A percentile compares a stretch with the other conserved stretches of the same genome.
Conservation (phyloP, 2,329 filamentous ascomycete genomes). For the Talaromyces sp. region DNA sequence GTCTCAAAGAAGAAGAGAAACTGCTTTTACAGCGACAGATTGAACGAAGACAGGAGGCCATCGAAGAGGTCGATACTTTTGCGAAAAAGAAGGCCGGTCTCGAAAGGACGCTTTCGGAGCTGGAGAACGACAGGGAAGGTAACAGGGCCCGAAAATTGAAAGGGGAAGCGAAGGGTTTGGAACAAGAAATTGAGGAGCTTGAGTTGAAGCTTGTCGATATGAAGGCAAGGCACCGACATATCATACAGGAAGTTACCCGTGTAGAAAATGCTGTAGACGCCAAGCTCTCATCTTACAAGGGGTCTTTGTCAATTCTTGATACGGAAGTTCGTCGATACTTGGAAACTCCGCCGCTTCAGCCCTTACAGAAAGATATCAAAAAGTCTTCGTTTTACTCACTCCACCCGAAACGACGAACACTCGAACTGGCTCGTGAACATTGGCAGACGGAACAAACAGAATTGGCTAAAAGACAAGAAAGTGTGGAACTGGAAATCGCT, state of each 20-base stretch:
- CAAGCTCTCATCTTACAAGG: conserved; percentile 56
- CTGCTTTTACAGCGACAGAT: conserved; percentile 47
- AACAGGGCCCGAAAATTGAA: conserved; percentile 45
- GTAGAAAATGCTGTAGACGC: conserved; percentile 57
- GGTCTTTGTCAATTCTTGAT: conserved; percentile 54
- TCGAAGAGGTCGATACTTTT: conserved; percentile 52
- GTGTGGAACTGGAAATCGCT: conserved; percentile 51
- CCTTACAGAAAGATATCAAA: conserved; percentile 30
- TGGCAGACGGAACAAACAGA: conserved; percentile 50
- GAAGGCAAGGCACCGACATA: conserved; percentile 51
- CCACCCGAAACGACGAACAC: conserved; percentile 55
- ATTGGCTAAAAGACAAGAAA: conserved; percentile 43
- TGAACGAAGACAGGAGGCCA: conserved; percentile 43
- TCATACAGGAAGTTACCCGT: conserved; percentile 52
- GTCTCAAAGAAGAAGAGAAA: conserved; percentile 56
- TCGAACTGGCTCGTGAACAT: conserved; percentile 58
- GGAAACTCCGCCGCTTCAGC: conserved; percentile 42
- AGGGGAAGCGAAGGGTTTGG: conserved; percentile 50
- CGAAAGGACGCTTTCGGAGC: conserved; percentile 48
- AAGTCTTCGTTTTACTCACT: conserved; percentile 48
- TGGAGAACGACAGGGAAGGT: conserved; percentile 47
- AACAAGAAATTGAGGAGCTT: conserved; percentile 55
- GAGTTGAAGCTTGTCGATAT: conserved; percentile 55
- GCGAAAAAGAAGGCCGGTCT: conserved; percentile 49
- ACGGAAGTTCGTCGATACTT: conserved; percentile 54